Evolutionary conservation across 164 flowering plant species (phyloP).

Genomic region (Sedum album): DNA sequence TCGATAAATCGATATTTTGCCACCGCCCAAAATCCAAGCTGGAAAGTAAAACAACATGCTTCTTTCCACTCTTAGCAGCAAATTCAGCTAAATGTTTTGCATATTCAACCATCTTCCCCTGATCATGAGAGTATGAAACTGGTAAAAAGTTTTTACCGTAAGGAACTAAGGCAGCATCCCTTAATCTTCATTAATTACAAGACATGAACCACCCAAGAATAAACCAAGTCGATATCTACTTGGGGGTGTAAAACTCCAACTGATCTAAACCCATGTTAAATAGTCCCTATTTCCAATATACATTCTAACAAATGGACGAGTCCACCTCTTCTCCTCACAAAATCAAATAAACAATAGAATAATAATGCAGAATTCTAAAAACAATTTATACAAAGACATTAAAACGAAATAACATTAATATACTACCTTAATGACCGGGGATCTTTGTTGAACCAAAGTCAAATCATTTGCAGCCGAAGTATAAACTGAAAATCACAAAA

Average conservation of each 20-base stretch:
- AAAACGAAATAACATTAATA: not conserved
- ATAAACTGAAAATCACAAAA: slow-evolving; percentile 45
- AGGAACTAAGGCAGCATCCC: too few relatives aligned
- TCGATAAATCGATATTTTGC: slow-evolving; percentile 58
- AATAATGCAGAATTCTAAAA: too few relatives aligned
- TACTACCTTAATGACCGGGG: slow-evolving; percentile 71
- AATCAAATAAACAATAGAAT: too few relatives aligned
- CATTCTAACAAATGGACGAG: too few relatives aligned
- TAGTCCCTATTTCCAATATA: too few relatives aligned
- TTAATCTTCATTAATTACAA: not conserved
- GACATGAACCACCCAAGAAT: too few relatives aligned
- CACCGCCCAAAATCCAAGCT: slow-evolving; percentile 77
- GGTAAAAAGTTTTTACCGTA: too few relatives aligned
- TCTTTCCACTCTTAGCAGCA: slow-evolving; percentile 63
- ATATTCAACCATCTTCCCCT: slow-evolving; percentile 84
- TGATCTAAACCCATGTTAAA: too few relatives aligned
- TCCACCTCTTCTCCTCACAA: too few relatives aligned
- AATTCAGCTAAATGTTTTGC: slow-evolving; percentile 74
- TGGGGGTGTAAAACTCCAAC: too few relatives aligned
- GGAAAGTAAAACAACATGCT: slow-evolving; percentile 75
- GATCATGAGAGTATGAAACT: too few relatives aligned
- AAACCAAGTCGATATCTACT: too few relatives aligned
- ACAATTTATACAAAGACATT: not conserved
- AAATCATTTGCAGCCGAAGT: slow-evolving; percentile 38
- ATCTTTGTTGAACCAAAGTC: slow-evolving; percentile 73